Evolutionary conservation across 1,284 basidiomycete species (phyloP).

Genomic region (Ustilago esculenta): DNA sequence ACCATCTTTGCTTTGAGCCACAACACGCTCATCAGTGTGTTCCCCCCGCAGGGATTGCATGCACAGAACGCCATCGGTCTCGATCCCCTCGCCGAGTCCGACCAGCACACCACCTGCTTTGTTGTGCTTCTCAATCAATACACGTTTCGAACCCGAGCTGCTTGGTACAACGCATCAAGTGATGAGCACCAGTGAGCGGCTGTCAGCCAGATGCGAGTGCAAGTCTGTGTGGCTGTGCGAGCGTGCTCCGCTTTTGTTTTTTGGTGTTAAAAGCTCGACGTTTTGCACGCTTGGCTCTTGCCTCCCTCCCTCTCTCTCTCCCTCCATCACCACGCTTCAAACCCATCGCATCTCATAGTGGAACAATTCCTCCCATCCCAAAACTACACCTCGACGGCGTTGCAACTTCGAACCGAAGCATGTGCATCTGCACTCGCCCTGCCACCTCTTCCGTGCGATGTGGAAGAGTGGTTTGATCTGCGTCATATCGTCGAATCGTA

Average conservation of each 20-base stretch:
- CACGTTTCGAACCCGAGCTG: too few species aligned
- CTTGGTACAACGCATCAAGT: too few species aligned
- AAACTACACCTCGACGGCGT: conserved; percentile 30
- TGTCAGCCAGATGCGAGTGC: too few species aligned
- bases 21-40: conserved; percentile 1
- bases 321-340: conserved; percentile 2
- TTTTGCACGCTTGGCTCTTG: too few species aligned
- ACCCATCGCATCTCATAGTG: conserved; percentile 41
- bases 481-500: conserved; percentile 44
- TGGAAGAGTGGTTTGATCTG: conserved; percentile 22
- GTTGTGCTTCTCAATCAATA: too few species aligned
- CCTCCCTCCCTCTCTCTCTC: conserved; percentile 3
- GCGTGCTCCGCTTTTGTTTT: too few species aligned
- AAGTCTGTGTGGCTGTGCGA: too few species aligned
- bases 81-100: conserved; percentile 22
- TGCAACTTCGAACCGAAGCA: conserved; percentile 34
- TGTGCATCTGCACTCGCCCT: conserved; percentile 10
- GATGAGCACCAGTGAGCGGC: too few species aligned
- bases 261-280: too few species aligned
- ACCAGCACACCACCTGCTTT: conserved; percentile 21
- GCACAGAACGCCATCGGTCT: conserved; percentile 24
- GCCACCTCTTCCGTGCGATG: not conserved
- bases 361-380: conserved; percentile 40
- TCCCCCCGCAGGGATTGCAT: conserved; percentile 33
- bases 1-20: conserved; percentile 31